Percentiles rank a stretch among this genome's conserved stretches.
Evolutionary conservation across 2,329 filamentous ascomycete species (phyloP).

Genomic region (Allantophomopsis lycopodina): DNA sequence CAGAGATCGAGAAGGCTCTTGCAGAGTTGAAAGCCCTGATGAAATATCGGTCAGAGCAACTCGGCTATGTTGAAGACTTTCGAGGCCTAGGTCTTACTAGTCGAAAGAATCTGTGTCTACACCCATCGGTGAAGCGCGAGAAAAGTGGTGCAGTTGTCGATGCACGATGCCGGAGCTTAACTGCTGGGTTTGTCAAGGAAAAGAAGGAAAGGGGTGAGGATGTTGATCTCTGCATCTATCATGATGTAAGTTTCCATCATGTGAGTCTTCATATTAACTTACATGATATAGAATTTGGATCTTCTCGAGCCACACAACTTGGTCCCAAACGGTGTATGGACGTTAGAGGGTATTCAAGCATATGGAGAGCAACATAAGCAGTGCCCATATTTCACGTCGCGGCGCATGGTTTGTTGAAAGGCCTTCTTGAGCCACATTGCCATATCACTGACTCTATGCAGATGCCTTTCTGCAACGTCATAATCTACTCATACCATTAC

Average conservation of each 20-base stretch:
- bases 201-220: constrained; percentile 93
- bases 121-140: constrained; percentile 90
- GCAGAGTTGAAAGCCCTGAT: constrained; percentile 85
- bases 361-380: constrained; percentile 96
- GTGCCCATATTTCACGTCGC: constrained; percentile 91
- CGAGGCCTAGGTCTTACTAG: constrained; percentile 84
- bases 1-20: constrained; percentile 95
- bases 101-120: constrained; percentile 92
- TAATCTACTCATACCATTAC: constrained; percentile 99
- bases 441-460: constrained; percentile 19
- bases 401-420: constrained; percentile 60
- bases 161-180: constrained; percentile 88
- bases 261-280: constrained; percentile 2
- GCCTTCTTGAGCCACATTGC: background rate
- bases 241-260: constrained; percentile 50
- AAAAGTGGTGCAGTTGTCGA: constrained; percentile 93
- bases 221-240: constrained; percentile 88
- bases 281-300: constrained; percentile 60
- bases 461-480: constrained; percentile 99
- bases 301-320: constrained; percentile 89
- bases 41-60: constrained; percentile 81
- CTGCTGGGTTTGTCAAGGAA: constrained; percentile 93
- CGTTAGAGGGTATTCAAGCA: constrained; percentile 72
- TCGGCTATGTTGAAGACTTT: constrained; percentile 89
- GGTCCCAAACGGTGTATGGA: constrained; percentile 91